Percentiles rank a stretch among this genome's conserved stretches.
These are phyloP conservation scores for Pseudogymnoascus sp. DNA, from an alignment of 2,329 filamentous ascomycete genomes.

Conservation along the genomic window DNA sequence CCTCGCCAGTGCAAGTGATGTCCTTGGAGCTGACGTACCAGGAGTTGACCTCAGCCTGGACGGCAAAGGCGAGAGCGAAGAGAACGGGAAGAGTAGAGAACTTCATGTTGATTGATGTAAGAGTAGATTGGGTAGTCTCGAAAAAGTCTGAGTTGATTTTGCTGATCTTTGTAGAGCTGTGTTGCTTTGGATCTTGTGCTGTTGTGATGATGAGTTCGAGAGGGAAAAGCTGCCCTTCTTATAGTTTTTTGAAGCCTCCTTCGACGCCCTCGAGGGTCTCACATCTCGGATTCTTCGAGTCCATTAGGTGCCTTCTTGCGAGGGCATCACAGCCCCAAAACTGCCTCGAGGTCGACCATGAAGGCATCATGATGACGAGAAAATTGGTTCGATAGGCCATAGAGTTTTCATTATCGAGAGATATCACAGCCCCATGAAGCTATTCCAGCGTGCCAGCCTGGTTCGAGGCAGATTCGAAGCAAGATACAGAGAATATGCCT, in stretches of 20 bases:
- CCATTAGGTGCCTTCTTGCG: background rate
- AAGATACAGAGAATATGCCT: background rate
- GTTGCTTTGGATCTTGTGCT: background rate
- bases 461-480: background rate
- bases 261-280: background rate
- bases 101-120: background rate
- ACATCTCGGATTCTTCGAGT: background rate
- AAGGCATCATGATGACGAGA: background rate
- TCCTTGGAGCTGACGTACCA: constrained; percentile 12
- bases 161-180: background rate
- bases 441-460: background rate
- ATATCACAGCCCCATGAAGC: background rate
- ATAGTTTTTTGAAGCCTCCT: background rate
- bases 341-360: background rate
- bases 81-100: background rate
- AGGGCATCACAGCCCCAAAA: background rate
- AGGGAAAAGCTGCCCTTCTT: background rate
- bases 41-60: constrained; percentile 9
- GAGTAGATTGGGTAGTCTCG: background rate
- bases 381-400: background rate
- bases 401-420: background rate
- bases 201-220: background rate
- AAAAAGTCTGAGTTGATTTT: background rate
- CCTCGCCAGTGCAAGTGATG: constrained; percentile 13
- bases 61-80: background rate